Conservation (phyloP, 129 eudicot genomes). For the Centrapalus pauciflorus region DNA sequence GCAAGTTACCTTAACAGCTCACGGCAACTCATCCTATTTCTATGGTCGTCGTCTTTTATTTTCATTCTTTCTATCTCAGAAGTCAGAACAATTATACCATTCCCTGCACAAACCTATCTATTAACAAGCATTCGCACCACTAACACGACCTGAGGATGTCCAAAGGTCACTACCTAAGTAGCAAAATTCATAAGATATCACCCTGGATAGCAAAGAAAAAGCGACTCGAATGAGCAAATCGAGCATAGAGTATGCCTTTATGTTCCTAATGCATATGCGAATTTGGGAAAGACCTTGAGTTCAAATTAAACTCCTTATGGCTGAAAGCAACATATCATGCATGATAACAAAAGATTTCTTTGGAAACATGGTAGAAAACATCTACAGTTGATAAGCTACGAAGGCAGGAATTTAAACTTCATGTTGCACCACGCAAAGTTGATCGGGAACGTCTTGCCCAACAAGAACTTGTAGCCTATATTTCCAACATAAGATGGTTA, state of each 20-base stretch:
- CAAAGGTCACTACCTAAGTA: not conserved
- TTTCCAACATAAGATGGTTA: slow-evolving; percentile 13
- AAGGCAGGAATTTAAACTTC: too few species aligned
- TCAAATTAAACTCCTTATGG: not conserved
- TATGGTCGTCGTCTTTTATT: slow-evolving; percentile 8
- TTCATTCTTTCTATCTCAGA: slow-evolving; percentile 20
- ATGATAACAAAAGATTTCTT: too few species aligned
- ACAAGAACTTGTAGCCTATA: slow-evolving; percentile 46
- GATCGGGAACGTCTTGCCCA: slow-evolving; percentile 51
- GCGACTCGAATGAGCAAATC: too few species aligned
- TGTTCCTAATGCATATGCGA: slow-evolving; percentile 6
- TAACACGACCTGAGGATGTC: not conserved
- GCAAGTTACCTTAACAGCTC: too few species aligned
- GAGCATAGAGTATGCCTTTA: not conserved
- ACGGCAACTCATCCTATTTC: too few species aligned
- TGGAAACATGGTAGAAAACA: not conserved
- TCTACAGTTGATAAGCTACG: too few species aligned
- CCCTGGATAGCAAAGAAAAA: slow-evolving; percentile 11
- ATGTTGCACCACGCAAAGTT: slow-evolving; percentile 17
- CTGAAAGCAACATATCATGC: too few species aligned
- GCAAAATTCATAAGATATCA: slow-evolving; percentile 11
- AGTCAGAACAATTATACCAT: too few species aligned
- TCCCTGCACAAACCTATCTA: slow-evolving; percentile 28
- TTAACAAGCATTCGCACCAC: slow-evolving; percentile 16
- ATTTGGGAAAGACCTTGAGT: not conserved